Percentiles rank a stretch among this genome's conserved stretches.
Evolutionary conservation across 2,329 filamentous ascomycete species (phyloP).

Genomic region (Beauveria scarabaeidicola): DNA sequence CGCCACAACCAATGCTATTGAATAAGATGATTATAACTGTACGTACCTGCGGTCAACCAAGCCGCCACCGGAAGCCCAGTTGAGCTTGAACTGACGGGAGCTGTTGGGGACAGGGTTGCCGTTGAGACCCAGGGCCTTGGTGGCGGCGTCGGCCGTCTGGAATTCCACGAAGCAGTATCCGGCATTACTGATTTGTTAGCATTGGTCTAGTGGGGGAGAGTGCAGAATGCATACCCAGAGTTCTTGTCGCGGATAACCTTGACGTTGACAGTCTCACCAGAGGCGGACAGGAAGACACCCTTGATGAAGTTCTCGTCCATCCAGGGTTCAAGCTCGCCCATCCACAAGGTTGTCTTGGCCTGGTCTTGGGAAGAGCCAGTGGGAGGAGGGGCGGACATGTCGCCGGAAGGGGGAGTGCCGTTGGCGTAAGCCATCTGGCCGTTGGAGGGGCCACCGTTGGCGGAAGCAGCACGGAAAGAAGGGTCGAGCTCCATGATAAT

Average conservation of each 20-base stretch:
- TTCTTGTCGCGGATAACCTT: conserved; percentile 99
- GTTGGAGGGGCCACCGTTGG: conserved; percentile 24
- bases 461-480: conserved; percentile 22
- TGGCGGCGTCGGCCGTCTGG: conserved; percentile 68
- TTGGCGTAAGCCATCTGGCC: conserved; percentile 30
- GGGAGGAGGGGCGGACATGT: conserved; percentile 28
- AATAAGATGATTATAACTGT: not conserved
- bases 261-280: conserved; percentile 92
- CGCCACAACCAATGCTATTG: not conserved
- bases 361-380: conserved; percentile 33
- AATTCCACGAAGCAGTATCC: conserved; percentile 99
- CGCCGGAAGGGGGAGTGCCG: conserved; percentile 31
- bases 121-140: conserved; percentile 84
- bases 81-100: conserved; percentile 92
- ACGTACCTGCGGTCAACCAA: conserved; percentile 83
- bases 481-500: conserved; percentile 26
- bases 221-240: conserved; percentile 59
- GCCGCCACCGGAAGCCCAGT: conserved; percentile 96
- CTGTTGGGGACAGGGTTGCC: conserved; percentile 89
- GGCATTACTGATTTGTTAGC: conserved; percentile 59
- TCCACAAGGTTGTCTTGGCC: conserved; percentile 57
- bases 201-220: not conserved
- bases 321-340: conserved; percentile 98
- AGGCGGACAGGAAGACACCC: conserved; percentile 78
- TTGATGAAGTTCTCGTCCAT: conserved; percentile 99